A percentile compares a stretch with the other conserved stretches of the same genome.
Evolutionary conservation across 306 rosid species (phyloP).

Genomic region (Myrica gale): DNA sequence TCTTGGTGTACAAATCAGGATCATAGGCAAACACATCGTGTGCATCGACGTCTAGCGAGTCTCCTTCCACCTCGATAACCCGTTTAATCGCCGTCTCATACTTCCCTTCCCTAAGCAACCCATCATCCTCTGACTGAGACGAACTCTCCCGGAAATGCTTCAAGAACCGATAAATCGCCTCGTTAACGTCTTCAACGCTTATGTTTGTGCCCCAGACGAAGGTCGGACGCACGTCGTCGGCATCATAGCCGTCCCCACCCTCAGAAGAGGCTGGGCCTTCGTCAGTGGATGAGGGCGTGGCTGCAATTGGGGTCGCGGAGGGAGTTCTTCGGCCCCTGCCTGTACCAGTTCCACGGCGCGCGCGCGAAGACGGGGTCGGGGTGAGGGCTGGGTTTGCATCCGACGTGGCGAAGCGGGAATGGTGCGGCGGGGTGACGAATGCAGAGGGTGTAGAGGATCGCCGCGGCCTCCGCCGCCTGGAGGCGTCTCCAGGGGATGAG

Average conservation of each 20-base stretch:
- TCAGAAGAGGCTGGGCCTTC: constrained; percentile 69
- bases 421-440: constrained; percentile 44
- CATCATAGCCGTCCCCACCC: constrained; percentile 72
- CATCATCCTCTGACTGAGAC: constrained; percentile 51
- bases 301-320: constrained; percentile 32
- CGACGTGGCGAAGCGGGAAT: constrained; percentile 60
- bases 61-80: constrained; percentile 76
- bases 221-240: constrained; percentile 80
- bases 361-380: constrained; percentile 28
- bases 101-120: constrained; percentile 66
- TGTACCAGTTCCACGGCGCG: constrained; percentile 28
- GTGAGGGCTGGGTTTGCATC: constrained; percentile 62
- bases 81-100: constrained; percentile 62
- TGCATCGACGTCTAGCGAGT: constrained; percentile 76
- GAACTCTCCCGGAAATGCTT: constrained; percentile 62
- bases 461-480: constrained; percentile 43
- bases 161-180: constrained; percentile 71
- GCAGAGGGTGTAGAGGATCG: constrained; percentile 63
- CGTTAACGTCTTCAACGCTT: constrained; percentile 90
- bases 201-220: constrained; percentile 93
- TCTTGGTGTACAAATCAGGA: constrained; percentile 81
- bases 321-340: constrained; percentile 36
- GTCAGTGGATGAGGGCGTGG: constrained; percentile 75
- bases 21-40: constrained; percentile 83
- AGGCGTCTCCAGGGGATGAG: constrained; percentile 13